Conservation (phyloP, 495 filamentous ascomycete species). For the Pyrenula aspistea region DNA sequence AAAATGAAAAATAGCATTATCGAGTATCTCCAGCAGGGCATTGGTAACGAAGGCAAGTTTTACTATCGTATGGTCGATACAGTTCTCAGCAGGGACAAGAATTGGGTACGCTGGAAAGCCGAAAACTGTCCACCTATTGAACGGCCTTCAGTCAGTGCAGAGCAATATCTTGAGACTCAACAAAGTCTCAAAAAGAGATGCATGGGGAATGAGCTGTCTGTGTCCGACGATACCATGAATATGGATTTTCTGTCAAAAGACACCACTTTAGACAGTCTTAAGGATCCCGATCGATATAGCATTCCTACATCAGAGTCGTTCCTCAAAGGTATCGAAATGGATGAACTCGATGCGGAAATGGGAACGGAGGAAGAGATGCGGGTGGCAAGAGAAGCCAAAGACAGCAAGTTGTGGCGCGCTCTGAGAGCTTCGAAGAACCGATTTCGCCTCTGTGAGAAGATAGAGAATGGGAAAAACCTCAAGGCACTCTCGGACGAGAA, state of each 20-base stretch:
- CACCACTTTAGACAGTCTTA: conserved; percentile 45
- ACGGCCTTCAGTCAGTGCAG: conserved; percentile 50
- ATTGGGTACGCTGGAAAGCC: conserved; percentile 96
- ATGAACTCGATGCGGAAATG: conserved; percentile 76
- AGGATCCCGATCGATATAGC: conserved; percentile 36
- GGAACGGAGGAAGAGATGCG: conserved; percentile 62
- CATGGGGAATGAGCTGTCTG: conserved; percentile 53
- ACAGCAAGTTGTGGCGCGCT: conserved; percentile 80
- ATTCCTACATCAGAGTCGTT: conserved; percentile 45
- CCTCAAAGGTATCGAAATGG: conserved; percentile 48
- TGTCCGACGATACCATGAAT: conserved; percentile 58
- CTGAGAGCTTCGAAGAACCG: conserved; percentile 62
- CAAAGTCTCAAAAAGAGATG: conserved; percentile 37
- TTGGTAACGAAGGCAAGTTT: conserved; percentile 61
- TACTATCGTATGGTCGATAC: conserved; percentile 96
- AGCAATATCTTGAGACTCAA: conserved; percentile 53
- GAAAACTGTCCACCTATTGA: conserved; percentile 85
- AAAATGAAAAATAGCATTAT: conserved; percentile 63
- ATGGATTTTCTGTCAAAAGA: conserved; percentile 65
- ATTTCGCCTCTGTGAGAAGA: conserved; percentile 68
- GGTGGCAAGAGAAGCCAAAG: conserved; percentile 50
- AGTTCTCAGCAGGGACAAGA: conserved; percentile 86
- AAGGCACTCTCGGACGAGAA: conserved; percentile 33
- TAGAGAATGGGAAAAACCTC: conserved; percentile 67
- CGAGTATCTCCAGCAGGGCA: conserved; percentile 62